A percentile compares a stretch with the other conserved stretches of the same genome.
phyloP scores from a whole-genome alignment of 2,329 filamentous ascomycete genomes.

The Ascochyta lentis region DNA sequence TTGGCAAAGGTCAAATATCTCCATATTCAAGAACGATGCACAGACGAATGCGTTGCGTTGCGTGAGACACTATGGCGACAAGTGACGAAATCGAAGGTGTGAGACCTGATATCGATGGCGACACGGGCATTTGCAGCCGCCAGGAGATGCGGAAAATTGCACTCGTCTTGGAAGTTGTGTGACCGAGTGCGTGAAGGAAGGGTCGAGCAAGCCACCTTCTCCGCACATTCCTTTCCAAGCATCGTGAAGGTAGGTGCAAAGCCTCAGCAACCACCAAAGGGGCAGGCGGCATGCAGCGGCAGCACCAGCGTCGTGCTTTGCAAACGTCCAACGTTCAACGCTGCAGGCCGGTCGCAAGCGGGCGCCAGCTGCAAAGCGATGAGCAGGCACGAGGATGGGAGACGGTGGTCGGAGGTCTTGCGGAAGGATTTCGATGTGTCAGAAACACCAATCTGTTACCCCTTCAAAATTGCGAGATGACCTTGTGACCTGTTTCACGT shows the following conservation, averaged over 20 bases:
- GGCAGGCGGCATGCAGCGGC: slow-evolving; percentile 24
- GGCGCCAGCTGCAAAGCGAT: slow-evolving; percentile 21
- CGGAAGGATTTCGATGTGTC: slow-evolving; percentile 41
- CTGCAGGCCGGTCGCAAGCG: slow-evolving; percentile 22
- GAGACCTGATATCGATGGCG: slow-evolving; percentile 29
- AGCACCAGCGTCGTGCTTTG: slow-evolving; percentile 15
- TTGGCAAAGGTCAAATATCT: background rate
- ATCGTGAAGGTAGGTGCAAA: slow-evolving; percentile 22
- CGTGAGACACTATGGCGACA: slow-evolving; percentile 24
- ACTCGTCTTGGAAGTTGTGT: slow-evolving; percentile 22
- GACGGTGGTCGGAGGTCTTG: slow-evolving; percentile 30
- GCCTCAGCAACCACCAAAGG: slow-evolving; percentile 19
- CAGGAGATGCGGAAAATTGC: slow-evolving; percentile 23
- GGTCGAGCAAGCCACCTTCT: slow-evolving; percentile 28
- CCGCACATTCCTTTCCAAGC: slow-evolving; percentile 23
- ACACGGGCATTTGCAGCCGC: slow-evolving; percentile 21
- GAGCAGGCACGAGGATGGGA: slow-evolving; percentile 33
- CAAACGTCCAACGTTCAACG: slow-evolving; percentile 15
- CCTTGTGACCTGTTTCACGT: slow-evolving; percentile 28
- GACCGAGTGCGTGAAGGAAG: slow-evolving; percentile 10
- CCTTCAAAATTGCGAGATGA: slow-evolving; percentile 22
- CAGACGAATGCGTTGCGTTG: background rate
- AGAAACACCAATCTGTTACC: slow-evolving; percentile 36
- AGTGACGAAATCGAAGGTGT: slow-evolving; percentile 33
- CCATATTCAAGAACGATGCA: slow-evolving; percentile 5